These are phyloP conservation scores for Isatis tinctoria DNA, from an alignment of 345 rosid species.

Conservation along the genomic window DNA sequence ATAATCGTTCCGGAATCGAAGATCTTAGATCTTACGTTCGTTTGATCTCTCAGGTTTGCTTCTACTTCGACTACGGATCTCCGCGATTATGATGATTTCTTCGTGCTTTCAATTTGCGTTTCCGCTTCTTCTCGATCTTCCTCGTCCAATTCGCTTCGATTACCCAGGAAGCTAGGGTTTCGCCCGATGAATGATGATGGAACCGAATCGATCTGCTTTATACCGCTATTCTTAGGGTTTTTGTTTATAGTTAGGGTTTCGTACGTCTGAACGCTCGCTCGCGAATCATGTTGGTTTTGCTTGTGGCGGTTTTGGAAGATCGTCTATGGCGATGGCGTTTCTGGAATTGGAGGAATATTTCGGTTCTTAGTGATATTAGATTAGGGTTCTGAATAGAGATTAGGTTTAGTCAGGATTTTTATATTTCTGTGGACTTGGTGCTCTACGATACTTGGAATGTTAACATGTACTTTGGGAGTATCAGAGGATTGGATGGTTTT, in stretches of 20 bases:
- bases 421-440: slow-evolving; percentile 1
- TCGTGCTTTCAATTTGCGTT: slow-evolving; percentile 13
- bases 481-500: slow-evolving; percentile 7
- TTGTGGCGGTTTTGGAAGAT: too few species aligned
- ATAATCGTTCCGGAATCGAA: neutral
- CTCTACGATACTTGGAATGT: neutral
- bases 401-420: neutral
- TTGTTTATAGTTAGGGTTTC: neutral
- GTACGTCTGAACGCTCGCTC: neutral
- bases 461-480: neutral
- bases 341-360: neutral
- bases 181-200: neutral
- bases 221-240: too few species aligned
- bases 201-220: neutral
- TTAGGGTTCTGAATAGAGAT: neutral
- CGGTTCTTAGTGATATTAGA: neutral
- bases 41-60: slow-evolving; percentile 31
- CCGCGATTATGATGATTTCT: neutral
- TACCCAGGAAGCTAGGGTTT: slow-evolving; percentile 16
- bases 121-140: neutral
- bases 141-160: neutral
- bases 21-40: neutral
- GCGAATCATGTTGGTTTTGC: neutral
- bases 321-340: too few species aligned
- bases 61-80: slow-evolving; percentile 20